These are phyloP conservation scores for Quercus mongolica DNA, from an alignment of 306 rosid species.

Conservation along the genomic window DNA sequence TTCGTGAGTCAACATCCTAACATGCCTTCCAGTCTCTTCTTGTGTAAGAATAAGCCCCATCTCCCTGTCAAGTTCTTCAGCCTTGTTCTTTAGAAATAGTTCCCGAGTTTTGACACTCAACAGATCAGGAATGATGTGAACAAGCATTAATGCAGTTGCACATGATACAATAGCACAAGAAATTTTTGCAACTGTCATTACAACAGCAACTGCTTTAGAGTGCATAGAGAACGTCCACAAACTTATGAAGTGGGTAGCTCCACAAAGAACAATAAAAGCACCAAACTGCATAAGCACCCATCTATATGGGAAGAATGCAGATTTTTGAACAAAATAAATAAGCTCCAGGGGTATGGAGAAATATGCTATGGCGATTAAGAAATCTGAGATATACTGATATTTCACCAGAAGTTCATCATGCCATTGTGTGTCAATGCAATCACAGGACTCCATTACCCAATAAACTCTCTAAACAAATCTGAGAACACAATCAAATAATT, in stretches of 20 bases:
- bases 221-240: slow-evolving; percentile 86
- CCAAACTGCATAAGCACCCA: slow-evolving; percentile 99
- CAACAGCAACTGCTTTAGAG: slow-evolving; percentile 72
- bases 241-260: slow-evolving; percentile 88
- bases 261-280: slow-evolving; percentile 93
- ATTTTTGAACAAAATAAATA: slow-evolving; percentile 82
- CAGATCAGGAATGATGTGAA: slow-evolving; percentile 87
- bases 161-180: slow-evolving; percentile 88
- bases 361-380: slow-evolving; percentile 81
- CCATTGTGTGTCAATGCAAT: slow-evolving; percentile 77
- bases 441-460: slow-evolving; percentile 72
- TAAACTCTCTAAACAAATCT: slow-evolving; percentile 32
- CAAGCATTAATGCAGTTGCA: slow-evolving; percentile 91
- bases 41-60: slow-evolving; percentile 92
- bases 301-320: slow-evolving; percentile 86
- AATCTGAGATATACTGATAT: slow-evolving; percentile 89
- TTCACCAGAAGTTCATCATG: slow-evolving; percentile 89
- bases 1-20: slow-evolving; percentile 96
- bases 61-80: slow-evolving; percentile 92
- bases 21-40: slow-evolving; percentile 92
- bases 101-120: slow-evolving; percentile 88
- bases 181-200: slow-evolving; percentile 73
- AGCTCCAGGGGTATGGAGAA: slow-evolving; percentile 96
- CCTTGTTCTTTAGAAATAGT: slow-evolving; percentile 62
- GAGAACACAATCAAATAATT: slow-evolving; percentile 16